Evolutionary conservation across 169 alveolate genomes (phyloP), one percentile per base, ranked within the genome.

Genomic region (Cryptosporidium meleagridis): DNA sequence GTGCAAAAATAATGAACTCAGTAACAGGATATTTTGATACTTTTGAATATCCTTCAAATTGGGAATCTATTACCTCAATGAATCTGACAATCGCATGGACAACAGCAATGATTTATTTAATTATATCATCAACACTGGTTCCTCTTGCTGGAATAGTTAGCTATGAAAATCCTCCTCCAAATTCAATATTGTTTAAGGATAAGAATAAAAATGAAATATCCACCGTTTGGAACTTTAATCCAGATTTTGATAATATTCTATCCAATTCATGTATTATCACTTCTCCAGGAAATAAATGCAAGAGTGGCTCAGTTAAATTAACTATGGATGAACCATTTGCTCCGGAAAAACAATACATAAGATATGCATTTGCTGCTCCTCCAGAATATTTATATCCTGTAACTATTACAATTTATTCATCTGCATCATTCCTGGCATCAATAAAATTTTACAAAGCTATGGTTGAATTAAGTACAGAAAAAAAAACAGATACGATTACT

Each of bases 11-110:
- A 4, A 62, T 26, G 29, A 65, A 65, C 12, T 10, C 62, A 44
- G 45, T 62, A 14, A 80, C 65, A 10, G 87, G 87, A 7, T 41
- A 58, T 26, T 80, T 80, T 65, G 87, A 80, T 80, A 80, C 72
- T 6, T 62, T 80, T 80, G n/a, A 61, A n/a, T 80, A 80, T 48
- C 75, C 87, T 7, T 62, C 67, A 41, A 65, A 80, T n/a, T 80
- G 87, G 87, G 75, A 80, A 35, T 80, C 75, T 14, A 58, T 80
- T 26, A 80, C 73, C 14, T 80, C 87, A 44, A 41, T 80, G 73
- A 80, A 80, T 14, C 48, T 80, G 0, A 80, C 87, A 31, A 21
- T 80, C 23, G 87, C 87, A 45, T 80, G 87, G 87, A 80, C 75
- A 16, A 45, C 69, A 26, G 75, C 80, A 80, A 80, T 80, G 73